Percentiles rank a stretch among this genome's conserved stretches.
These are phyloP conservation scores for Spinellus fusiger DNA, from an alignment of 192 early-diverging fungal genomes.

Conservation along the genomic window DNA sequence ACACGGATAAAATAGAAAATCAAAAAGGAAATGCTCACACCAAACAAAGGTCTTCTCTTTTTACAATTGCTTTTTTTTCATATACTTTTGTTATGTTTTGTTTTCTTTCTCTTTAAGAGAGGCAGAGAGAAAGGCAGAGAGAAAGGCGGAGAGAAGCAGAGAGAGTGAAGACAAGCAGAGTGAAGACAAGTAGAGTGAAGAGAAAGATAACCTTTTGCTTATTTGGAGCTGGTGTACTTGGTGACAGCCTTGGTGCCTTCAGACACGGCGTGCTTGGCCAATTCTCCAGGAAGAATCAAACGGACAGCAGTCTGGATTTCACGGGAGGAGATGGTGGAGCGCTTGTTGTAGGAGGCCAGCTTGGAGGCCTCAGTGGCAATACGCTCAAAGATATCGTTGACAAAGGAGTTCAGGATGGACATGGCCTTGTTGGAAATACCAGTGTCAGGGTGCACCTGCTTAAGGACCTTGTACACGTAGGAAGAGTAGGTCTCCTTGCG, in stretches of 20 bases:
- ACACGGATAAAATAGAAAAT: too few species aligned
- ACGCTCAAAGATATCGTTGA: conserved; percentile 96
- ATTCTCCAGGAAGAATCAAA: conserved; percentile 79
- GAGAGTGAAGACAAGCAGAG: not conserved
- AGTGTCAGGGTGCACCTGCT: conserved; percentile 96
- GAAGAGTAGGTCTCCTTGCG: conserved; percentile 89
- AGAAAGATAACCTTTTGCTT: too few species aligned
- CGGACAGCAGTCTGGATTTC: conserved; percentile 86
- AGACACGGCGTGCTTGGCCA: conserved; percentile 95
- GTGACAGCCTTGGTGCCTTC: conserved; percentile 98
- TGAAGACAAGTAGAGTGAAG: not conserved
- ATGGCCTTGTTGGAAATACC: conserved; percentile 98
- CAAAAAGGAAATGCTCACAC: too few species aligned
- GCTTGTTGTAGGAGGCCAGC: conserved; percentile 92
- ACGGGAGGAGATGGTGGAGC: conserved; percentile 90
- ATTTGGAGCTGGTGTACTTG: conserved; percentile 87
- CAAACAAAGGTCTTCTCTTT: too few species aligned
- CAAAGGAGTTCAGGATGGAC: conserved; percentile 95
- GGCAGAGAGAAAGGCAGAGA: not conserved
- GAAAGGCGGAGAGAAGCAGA: not conserved
- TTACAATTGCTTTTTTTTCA: too few species aligned
- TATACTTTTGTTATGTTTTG: too few species aligned
- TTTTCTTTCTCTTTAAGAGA: too few species aligned
- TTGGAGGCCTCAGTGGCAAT: conserved; percentile 80
- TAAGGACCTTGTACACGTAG: conserved; percentile 97